phyloP scores from a whole-genome alignment of 2,329 filamentous ascomycete species.

The Diaporthe sp. region DNA sequence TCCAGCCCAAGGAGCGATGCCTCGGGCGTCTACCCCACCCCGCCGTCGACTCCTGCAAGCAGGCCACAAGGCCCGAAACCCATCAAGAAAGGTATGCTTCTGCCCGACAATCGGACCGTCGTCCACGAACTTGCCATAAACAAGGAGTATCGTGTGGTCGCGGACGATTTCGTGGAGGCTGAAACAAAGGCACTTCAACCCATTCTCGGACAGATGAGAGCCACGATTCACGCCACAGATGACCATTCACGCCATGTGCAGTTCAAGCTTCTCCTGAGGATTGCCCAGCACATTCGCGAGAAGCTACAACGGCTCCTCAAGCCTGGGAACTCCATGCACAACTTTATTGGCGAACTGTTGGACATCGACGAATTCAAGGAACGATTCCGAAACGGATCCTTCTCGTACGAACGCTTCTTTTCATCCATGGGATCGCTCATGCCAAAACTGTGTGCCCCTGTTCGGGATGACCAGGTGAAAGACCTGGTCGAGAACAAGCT shows the following conservation, averaged over 20 bases:
- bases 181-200: conserved; percentile 64
- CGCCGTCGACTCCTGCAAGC: conserved; percentile 60
- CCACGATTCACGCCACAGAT: conserved; percentile 66
- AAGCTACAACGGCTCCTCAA: conserved; percentile 81
- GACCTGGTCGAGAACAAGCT: conserved; percentile 75
- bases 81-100: conserved; percentile 51
- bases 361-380: conserved; percentile 79
- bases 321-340: conserved; percentile 80
- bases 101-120: conserved; percentile 81
- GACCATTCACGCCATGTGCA: conserved; percentile 75
- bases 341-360: conserved; percentile 80
- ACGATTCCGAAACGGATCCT: conserved; percentile 79
- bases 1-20: conserved; percentile 50
- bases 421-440: conserved; percentile 80
- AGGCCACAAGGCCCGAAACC: conserved; percentile 24
- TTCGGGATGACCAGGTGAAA: conserved; percentile 83
- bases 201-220: conserved; percentile 70
- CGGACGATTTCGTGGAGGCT: conserved; percentile 70
- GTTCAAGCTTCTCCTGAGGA: conserved; percentile 77
- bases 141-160: conserved; percentile 80
- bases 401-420: conserved; percentile 87
- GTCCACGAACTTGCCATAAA: conserved; percentile 87
- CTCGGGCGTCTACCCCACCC: conserved; percentile 66
- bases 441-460: conserved; percentile 84
- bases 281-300: conserved; percentile 78